These are phyloP conservation scores for Acrodontium crateriforme DNA, from an alignment of 2,329 filamentous ascomycete genomes.

Conservation along the genomic window DNA sequence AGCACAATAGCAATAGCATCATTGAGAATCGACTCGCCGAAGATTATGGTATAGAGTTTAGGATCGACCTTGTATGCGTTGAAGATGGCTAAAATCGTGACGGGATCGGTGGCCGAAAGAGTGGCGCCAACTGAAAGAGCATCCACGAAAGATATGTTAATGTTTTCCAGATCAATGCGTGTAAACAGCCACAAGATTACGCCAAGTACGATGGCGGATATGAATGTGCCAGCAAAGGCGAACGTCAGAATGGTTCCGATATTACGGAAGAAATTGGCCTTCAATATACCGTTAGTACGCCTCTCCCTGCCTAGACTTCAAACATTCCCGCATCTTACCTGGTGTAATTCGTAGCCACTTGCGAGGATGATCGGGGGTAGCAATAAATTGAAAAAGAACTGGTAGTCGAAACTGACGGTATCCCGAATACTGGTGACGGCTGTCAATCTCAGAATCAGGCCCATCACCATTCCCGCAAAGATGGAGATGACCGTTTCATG, in stretches of 20 bases:
- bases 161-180: constrained; percentile 67
- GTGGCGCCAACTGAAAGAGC: constrained; percentile 94
- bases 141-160: constrained; percentile 83
- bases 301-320: no score
- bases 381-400: constrained; percentile 98
- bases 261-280: constrained; percentile 95
- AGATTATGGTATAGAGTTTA: constrained; percentile 96
- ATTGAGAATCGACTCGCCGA: constrained; percentile 95
- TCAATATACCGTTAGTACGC: constrained; percentile 1
- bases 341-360: constrained; percentile 92
- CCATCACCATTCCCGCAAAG: constrained; percentile 94
- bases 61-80: constrained; percentile 99
- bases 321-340: constrained; percentile 33
- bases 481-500: constrained; percentile 98
- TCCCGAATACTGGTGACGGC: constrained; percentile 74
- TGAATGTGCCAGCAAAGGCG: constrained; percentile 91
- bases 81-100: constrained; percentile 97
- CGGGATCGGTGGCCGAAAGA: constrained; percentile 88
- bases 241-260: constrained; percentile 96
- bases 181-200: constrained; percentile 82
- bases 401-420: constrained; percentile 92
- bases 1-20: constrained; percentile 97
- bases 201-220: constrained; percentile 90
- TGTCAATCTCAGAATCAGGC: constrained; percentile 70
- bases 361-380: constrained; percentile 97